Conservation (phyloP, 1,284 basidiomycete species). For the Puccinia horiana region DNA sequence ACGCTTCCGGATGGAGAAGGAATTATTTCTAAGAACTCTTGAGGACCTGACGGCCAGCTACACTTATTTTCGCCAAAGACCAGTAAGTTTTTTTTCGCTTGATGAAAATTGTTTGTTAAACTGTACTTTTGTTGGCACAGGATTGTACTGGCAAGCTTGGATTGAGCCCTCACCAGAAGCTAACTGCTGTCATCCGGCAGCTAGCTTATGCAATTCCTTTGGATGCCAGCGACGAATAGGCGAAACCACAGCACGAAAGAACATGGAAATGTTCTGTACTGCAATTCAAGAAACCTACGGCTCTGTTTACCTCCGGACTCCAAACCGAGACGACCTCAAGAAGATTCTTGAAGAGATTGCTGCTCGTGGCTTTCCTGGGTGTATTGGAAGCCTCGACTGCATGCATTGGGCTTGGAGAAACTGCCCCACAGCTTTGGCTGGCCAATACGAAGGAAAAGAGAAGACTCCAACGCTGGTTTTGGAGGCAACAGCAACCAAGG, state of each 20-base stretch:
- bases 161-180: background rate
- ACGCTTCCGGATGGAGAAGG: background rate
- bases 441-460: conserved; percentile 21
- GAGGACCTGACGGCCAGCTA: background rate
- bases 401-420: conserved; percentile 18
- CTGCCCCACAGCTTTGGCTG: background rate
- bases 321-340: background rate
- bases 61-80: background rate
- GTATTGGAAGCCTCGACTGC: conserved; percentile 7
- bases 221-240: background rate
- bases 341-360: background rate
- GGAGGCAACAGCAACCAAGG: background rate
- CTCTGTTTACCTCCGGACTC: background rate
- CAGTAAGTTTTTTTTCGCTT: background rate
- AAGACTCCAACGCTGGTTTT: conserved; percentile 15
- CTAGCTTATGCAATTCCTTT: background rate
- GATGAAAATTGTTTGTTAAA: background rate
- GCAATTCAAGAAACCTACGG: background rate
- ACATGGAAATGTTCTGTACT: background rate
- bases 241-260: background rate
- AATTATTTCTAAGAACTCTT: background rate
- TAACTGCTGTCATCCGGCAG: background rate
- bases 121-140: background rate
- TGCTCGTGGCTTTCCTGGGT: background rate
- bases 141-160: no score